Conservation (phyloP, 1,284 basidiomycete genomes). For the Athelia sp. region DNA sequence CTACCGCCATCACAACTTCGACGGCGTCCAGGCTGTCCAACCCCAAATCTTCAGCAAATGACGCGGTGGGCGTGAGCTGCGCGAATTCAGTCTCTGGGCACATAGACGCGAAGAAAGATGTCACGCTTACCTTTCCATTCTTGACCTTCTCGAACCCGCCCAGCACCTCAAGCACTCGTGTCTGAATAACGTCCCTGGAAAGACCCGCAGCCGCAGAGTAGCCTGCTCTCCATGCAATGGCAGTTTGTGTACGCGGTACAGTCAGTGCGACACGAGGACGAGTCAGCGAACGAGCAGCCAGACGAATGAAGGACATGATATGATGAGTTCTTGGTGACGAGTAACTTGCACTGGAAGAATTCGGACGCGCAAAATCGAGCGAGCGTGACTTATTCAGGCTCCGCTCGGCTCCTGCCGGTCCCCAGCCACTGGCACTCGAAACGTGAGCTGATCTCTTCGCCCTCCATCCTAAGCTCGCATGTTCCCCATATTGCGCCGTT, state of each 20-base stretch:
- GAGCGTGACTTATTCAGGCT: too few species aligned
- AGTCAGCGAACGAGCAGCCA: slow-evolving; percentile 36
- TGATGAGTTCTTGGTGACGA: slow-evolving; percentile 2
- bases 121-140: slow-evolving; percentile 64
- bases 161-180: slow-evolving; percentile 84
- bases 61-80: slow-evolving; percentile 71
- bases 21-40: slow-evolving; percentile 97
- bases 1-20: slow-evolving; percentile 99
- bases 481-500: too few species aligned
- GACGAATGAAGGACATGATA: slow-evolving; percentile 47
- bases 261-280: slow-evolving; percentile 31
- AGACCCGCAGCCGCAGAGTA: slow-evolving; percentile 80
- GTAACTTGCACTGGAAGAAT: background rate
- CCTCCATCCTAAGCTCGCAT: too few species aligned
- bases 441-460: too few species aligned
- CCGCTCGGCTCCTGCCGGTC: too few species aligned
- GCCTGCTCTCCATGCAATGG: slow-evolving; percentile 38
- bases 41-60: slow-evolving; percentile 87
- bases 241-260: slow-evolving; percentile 24
- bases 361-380: too few species aligned
- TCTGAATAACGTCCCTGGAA: slow-evolving; percentile 72
- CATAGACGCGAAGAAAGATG: slow-evolving; percentile 5
- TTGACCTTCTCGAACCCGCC: slow-evolving; percentile 97
- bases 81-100: slow-evolving; percentile 5
- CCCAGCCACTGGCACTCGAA: too few species aligned